phyloP scores from a whole-genome alignment of 371 early-diverging fungal genomes.

The Apophysomyces trapeziformis region DNA sequence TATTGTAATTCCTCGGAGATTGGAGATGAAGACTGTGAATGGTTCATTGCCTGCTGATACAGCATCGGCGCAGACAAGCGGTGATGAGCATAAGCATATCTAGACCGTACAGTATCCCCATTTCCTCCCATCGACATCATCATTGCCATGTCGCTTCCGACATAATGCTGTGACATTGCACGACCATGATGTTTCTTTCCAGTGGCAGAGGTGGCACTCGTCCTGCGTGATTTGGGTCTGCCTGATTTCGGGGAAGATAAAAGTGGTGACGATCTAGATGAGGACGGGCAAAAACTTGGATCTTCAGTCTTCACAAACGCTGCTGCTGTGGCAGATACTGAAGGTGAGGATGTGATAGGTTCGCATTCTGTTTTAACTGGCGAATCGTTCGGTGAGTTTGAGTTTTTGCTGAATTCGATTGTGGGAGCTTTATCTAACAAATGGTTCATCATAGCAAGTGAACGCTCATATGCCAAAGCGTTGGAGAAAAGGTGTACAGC shows the following conservation, averaged over 20 bases:
- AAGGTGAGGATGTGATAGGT: background rate
- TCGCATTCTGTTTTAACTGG: background rate
- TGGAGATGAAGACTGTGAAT: background rate
- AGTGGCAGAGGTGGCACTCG: background rate
- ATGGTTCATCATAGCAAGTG: conserved; percentile 18
- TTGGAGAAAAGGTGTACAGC: conserved; percentile 32
- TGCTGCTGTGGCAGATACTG: background rate
- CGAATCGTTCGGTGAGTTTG: background rate
- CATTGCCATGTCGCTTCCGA: conserved; percentile 2
- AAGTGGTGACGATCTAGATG: conserved; percentile 1
- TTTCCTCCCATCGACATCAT: conserved; percentile 8
- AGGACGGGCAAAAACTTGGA: conserved; percentile 1
- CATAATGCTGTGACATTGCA: conserved; percentile 6
- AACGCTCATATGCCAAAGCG: conserved; percentile 19
- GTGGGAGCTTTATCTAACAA: conserved; percentile 25
- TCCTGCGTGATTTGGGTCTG: conserved; percentile 3
- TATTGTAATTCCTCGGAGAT: background rate
- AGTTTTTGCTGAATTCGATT: conserved; percentile 13
- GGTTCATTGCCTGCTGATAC: background rate
- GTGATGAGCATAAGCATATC: conserved; percentile 8
- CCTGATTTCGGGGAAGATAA: background rate
- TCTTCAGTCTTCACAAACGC: conserved; percentile 2
- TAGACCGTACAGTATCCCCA: background rate
- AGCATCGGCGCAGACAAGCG: conserved; percentile 6
- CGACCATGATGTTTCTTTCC: conserved; percentile 1